Evolutionary conservation across 306 rosid species (phyloP).

Genomic region (Morella rubra): DNA sequence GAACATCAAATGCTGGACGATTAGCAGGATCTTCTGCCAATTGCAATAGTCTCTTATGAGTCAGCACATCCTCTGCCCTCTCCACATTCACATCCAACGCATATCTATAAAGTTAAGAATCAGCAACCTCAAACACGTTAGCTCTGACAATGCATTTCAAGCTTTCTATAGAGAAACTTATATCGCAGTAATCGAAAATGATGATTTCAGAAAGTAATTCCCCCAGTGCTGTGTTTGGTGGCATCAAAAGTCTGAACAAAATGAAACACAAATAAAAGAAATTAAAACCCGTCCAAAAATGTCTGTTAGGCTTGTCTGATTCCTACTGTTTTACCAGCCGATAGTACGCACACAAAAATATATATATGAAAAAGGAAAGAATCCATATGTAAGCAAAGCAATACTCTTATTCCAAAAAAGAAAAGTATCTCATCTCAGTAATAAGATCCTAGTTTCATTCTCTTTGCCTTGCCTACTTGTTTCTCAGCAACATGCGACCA

Average conservation of each 20-base stretch:
- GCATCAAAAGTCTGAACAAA: not conserved
- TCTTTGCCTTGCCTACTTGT: not conserved
- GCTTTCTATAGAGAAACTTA: not conserved
- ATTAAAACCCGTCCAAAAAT: not conserved
- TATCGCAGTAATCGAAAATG: not conserved
- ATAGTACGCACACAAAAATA: not conserved
- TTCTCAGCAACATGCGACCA: not conserved
- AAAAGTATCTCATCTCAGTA: not conserved
- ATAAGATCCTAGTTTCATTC: not conserved
- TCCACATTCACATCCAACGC: slow-evolving; percentile 98
- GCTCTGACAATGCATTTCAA: slow-evolving; percentile 25
- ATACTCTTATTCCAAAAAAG: not conserved
- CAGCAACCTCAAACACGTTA: slow-evolving; percentile 38
- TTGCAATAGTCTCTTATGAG: slow-evolving; percentile 79
- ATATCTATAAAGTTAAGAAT: slow-evolving; percentile 56
- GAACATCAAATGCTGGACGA: slow-evolving; percentile 86
- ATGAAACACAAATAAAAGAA: not conserved
- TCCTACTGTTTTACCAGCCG: not conserved
- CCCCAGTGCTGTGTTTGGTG: not conserved
- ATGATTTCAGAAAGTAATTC: not conserved
- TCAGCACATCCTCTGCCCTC: slow-evolving; percentile 95
- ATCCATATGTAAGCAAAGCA: not conserved
- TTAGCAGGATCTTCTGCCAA: slow-evolving; percentile 71
- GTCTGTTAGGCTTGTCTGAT: not conserved
- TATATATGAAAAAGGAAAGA: no score